Conservation (phyloP, 768 basidiomycete species). For the Mycena vulgaris region DNA sequence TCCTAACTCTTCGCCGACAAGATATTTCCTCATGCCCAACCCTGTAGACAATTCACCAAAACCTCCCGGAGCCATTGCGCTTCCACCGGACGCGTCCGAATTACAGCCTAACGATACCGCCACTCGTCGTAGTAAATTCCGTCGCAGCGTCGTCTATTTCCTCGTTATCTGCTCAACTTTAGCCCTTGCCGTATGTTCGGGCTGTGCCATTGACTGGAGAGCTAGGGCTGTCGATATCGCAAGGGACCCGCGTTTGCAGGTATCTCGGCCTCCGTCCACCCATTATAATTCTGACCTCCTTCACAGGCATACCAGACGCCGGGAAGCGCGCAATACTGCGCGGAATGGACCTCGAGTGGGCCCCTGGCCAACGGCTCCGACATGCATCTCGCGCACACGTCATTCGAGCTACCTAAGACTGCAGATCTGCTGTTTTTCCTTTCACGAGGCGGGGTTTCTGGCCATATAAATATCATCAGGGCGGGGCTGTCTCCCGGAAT, state of each 20-base stretch:
- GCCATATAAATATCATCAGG: background rate
- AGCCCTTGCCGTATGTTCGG: no score
- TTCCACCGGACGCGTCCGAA: background rate
- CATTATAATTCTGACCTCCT: no score
- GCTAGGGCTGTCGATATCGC: background rate
- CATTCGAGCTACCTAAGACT: slow-evolving; percentile 9
- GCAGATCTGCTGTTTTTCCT: slow-evolving; percentile 26
- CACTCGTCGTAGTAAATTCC: background rate
- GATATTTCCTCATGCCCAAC: background rate
- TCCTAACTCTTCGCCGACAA: no score
- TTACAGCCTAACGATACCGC: background rate
- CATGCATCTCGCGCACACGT: background rate
- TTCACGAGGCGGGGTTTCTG: slow-evolving; percentile 18
- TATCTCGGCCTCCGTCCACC: no score
- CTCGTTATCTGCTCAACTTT: background rate
- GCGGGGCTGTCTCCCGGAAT: background rate
- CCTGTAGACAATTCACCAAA: background rate
- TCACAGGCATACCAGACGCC: slow-evolving; percentile 19
- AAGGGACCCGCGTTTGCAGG: slow-evolving; percentile 23
- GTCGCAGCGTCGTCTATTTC: background rate
- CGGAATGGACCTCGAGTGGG: background rate
- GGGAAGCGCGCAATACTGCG: slow-evolving; percentile 17
- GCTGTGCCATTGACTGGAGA: no score
- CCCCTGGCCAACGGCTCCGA: background rate
- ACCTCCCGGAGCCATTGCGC: background rate